Evolutionary conservation across 1,139 yeast genomes (phyloP).

Genomic region (Arxiozyma heterogenica): DNA sequence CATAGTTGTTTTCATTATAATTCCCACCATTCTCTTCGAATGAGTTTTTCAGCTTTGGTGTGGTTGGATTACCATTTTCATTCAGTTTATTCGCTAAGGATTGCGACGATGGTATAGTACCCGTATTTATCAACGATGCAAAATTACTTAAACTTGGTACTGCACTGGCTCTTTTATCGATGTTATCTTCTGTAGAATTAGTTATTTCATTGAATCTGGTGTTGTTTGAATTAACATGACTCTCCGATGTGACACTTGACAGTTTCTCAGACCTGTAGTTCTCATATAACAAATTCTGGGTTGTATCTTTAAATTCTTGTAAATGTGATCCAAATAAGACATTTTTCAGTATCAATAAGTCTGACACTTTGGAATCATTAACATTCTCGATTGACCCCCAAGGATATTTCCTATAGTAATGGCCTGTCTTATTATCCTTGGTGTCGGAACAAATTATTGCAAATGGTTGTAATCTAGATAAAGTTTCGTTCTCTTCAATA

Average conservation of each 20-base stretch:
- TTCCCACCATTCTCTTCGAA: not conserved
- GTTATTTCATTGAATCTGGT: not conserved
- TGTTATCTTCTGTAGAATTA: not conserved
- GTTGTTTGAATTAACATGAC: not conserved
- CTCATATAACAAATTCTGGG: conserved; percentile 71
- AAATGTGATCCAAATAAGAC: conserved; percentile 67
- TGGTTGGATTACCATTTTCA: conserved; percentile 18
- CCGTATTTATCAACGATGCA: conserved; percentile 29
- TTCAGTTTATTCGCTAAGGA: conserved; percentile 15
- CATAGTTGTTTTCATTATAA: conserved; percentile 5
- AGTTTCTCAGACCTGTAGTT: conserved; percentile 69
- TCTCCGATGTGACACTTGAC: conserved; percentile 31
- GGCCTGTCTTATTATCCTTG: conserved; percentile 39
- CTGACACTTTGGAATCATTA: conserved; percentile 52
- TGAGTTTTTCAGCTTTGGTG: conserved; percentile 20
- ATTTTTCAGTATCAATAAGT: conserved; percentile 52
- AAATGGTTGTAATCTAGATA: conserved; percentile 60
- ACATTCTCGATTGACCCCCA: conserved; percentile 53
- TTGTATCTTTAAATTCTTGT: conserved; percentile 72
- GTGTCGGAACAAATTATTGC: conserved; percentile 62
- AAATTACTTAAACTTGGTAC: conserved; percentile 32
- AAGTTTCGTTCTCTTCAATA: conserved; percentile 53
- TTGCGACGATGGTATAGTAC: conserved; percentile 28
- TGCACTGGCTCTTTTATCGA: conserved; percentile 23
- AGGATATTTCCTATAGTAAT: conserved; percentile 61